Evolutionary conservation across 75 land plant species (phyloP).

Genomic region (Pseudotsuga menziesii): DNA sequence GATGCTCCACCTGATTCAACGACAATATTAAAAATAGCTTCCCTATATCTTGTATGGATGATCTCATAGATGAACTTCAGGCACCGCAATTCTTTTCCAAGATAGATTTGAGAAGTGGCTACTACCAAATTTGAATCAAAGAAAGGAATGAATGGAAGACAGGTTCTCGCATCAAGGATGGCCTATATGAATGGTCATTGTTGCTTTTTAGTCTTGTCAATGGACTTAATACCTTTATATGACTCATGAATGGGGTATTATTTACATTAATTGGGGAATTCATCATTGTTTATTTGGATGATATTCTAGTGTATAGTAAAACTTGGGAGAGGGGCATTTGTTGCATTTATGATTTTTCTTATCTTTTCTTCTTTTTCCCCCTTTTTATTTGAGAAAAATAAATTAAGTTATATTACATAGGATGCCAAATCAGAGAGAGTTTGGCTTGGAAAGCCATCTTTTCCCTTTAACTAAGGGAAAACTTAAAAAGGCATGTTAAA

Average conservation of each 20-base stretch:
- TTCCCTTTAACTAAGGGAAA: too few species aligned
- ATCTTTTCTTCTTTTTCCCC: too few species aligned
- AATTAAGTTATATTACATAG: too few species aligned
- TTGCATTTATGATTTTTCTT: not conserved
- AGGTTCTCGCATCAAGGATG: not conserved
- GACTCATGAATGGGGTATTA: conserved; percentile 14
- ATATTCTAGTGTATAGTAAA: conserved; percentile 13
- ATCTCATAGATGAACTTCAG: not conserved
- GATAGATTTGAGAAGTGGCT: not conserved
- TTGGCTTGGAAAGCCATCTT: too few species aligned
- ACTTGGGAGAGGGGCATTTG: not conserved
- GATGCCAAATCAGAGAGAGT: too few species aligned
- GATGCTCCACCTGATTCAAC: conserved; percentile 13
- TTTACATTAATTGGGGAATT: conserved; percentile 1
- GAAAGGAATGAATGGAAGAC: conserved; percentile 9
- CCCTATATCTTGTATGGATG: conserved; percentile 8
- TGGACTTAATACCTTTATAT: conserved; percentile 11
- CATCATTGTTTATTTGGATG: conserved; percentile 20
- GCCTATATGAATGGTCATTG: conserved; percentile 16
- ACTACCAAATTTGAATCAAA: conserved; percentile 5
- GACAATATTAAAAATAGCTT: conserved; percentile 10
- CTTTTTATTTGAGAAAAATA: too few species aligned
- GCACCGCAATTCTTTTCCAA: not conserved
- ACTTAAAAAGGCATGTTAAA: too few species aligned
- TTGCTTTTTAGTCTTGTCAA: conserved; percentile 19